Percentiles rank a stretch among this genome's conserved stretches.
These are phyloP conservation scores for Collybia nuda DNA, from an alignment of 768 basidiomycete species.

Conservation along the genomic window DNA sequence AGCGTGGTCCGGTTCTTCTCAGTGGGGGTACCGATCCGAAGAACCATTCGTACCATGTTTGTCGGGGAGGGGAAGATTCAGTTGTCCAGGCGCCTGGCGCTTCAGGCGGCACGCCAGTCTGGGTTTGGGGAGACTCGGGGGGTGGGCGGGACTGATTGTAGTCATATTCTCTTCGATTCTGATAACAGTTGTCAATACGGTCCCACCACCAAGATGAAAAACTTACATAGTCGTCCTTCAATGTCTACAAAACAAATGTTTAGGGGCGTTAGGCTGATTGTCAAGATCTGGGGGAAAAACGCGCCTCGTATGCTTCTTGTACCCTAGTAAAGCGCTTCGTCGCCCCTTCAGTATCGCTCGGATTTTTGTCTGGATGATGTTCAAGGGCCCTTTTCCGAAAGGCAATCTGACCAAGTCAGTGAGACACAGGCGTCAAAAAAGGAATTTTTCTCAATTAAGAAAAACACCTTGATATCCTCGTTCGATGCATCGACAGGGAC, in stretches of 20 bases:
- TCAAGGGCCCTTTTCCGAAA: slow-evolving; percentile 65
- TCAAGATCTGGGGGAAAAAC: not conserved
- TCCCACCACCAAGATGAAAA: not conserved
- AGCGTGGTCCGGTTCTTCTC: not conserved
- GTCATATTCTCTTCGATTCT: slow-evolving; percentile 7
- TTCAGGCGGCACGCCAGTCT: not conserved
- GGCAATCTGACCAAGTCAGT: slow-evolving; percentile 41
- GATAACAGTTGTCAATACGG: not conserved
- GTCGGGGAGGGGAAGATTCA: not conserved
- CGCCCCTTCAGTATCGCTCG: slow-evolving; percentile 62
- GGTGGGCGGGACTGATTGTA: not conserved
- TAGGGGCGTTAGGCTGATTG: slow-evolving; percentile 19
- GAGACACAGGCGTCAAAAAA: not conserved
- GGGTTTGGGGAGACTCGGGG: too few relatives aligned
- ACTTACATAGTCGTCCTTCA: slow-evolving; percentile 9
- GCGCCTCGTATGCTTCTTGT: slow-evolving; percentile 78
- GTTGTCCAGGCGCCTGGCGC: not conserved
- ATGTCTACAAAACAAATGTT: slow-evolving; percentile 6
- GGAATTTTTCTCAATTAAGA: not conserved
- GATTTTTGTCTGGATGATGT: slow-evolving; percentile 73
- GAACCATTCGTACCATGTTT: not conserved
- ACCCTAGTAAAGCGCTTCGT: slow-evolving; percentile 68
- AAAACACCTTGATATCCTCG: slow-evolving; percentile 8
- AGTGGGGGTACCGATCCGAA: not conserved
- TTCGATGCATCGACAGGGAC: not conserved